Percentiles rank a stretch among this genome's conserved stretches.
These are phyloP conservation scores for Fusarium poae DNA, from an alignment of 2,329 filamentous ascomycete species.

Conservation along the genomic window DNA sequence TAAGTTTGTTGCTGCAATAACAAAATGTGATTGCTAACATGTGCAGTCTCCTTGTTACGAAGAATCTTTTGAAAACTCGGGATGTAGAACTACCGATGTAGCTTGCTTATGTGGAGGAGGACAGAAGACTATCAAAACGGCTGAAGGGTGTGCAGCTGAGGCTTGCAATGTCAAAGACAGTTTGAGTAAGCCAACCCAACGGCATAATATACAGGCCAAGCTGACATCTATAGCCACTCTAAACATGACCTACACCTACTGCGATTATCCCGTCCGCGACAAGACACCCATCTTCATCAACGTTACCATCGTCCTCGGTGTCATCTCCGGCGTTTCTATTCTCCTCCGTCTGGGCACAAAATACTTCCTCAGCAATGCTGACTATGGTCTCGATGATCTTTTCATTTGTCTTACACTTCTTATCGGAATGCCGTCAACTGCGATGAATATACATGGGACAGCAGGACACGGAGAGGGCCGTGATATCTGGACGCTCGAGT, in stretches of 20 bases:
- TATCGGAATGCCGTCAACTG: conserved; percentile 39
- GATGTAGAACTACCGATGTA: conserved; percentile 40
- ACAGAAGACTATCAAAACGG: conserved; percentile 36
- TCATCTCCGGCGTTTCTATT: conserved; percentile 53
- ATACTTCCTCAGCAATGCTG: conserved; percentile 46
- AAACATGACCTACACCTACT: conserved; percentile 37
- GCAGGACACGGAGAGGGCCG: conserved; percentile 50
- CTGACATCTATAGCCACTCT: conserved; percentile 12
- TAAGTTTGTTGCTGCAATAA: conserved; percentile 8
- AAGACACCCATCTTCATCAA: conserved; percentile 30
- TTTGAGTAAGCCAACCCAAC: conserved; percentile 7
- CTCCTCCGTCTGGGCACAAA: conserved; percentile 52
- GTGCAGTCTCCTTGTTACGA: conserved; percentile 17
- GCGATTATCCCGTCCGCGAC: conserved; percentile 24
- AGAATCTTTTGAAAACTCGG: conserved; percentile 13
- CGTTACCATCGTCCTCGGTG: conserved; percentile 42
- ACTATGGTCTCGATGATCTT: conserved; percentile 52
- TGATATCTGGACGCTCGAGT: conserved; percentile 53
- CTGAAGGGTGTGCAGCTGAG: conserved; percentile 21
- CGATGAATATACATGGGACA: conserved; percentile 44
- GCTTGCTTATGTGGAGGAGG: conserved; percentile 42
- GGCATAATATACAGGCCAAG: rapidly evolving
- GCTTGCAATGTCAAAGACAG: conserved; percentile 16
- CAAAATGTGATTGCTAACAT: conserved; percentile 31
- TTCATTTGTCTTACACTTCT: conserved; percentile 44